These are phyloP conservation scores for Keqinozyma sinolaborantium DNA, from an alignment of 1,139 yeast genomes.

Conservation along the genomic window DNA sequence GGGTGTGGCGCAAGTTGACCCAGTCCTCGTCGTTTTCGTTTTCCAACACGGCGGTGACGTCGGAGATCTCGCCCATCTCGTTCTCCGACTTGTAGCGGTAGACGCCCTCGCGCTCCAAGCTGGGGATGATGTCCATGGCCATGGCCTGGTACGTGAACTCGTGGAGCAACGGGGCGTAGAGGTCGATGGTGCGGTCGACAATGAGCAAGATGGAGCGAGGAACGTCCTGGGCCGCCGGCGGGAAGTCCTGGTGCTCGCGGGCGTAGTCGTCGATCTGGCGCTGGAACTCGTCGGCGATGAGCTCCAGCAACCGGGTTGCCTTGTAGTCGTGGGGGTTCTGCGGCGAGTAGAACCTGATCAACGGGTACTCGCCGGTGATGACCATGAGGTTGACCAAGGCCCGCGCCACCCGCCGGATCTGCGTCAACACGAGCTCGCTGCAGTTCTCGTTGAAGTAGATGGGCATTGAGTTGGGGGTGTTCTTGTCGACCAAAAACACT, in stretches of 20 bases:
- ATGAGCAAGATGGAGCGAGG: constrained; percentile 75
- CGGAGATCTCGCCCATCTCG: constrained; percentile 50
- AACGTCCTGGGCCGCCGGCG: constrained; percentile 53
- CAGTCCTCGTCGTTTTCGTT: constrained; percentile 74
- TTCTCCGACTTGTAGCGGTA: constrained; percentile 61
- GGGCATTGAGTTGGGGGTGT: constrained; percentile 60
- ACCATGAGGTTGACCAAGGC: constrained; percentile 70
- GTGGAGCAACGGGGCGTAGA: constrained; percentile 81
- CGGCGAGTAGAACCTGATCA: constrained; percentile 67
- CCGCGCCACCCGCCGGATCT: constrained; percentile 57
- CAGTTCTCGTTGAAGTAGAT: constrained; percentile 71
- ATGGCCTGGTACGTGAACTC: constrained; percentile 94
- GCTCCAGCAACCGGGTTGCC: constrained; percentile 65
- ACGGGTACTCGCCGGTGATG: constrained; percentile 84
- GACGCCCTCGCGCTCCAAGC: constrained; percentile 48
- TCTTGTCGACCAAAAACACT: constrained; percentile 35
- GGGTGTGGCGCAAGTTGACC: constrained; percentile 69
- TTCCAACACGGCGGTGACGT: constrained; percentile 41
- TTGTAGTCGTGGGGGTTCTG: constrained; percentile 38
- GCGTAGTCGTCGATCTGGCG: constrained; percentile 71
- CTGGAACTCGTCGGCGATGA: constrained; percentile 75
- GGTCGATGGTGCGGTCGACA: constrained; percentile 80
- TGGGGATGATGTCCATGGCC: constrained; percentile 70
- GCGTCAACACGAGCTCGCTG: constrained; percentile 54
- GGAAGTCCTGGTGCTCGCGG: constrained; percentile 60